These are phyloP conservation scores for Funneliformis caledonium DNA, from an alignment of 371 early-diverging fungal genomes.

Conservation along the genomic window DNA sequence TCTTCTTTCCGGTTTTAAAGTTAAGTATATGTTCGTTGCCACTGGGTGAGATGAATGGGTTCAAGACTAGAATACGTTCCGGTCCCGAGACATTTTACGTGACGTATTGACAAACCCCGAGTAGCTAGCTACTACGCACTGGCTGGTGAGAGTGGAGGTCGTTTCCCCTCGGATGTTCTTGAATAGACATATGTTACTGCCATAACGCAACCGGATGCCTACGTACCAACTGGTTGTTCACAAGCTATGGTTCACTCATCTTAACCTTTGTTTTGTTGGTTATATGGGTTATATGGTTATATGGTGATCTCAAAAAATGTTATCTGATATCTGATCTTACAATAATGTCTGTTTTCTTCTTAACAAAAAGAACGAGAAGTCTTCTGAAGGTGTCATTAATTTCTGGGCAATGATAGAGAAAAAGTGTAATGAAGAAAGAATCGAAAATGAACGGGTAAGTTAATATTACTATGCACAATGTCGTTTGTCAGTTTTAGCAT, in stretches of 20 bases:
- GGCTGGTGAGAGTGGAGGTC: constrained; percentile 27
- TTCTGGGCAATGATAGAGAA: constrained; percentile 9
- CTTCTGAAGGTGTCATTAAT: not conserved
- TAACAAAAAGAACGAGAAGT: not conserved
- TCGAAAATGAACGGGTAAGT: constrained; percentile 10
- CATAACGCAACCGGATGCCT: constrained; percentile 14
- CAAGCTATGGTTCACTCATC: constrained; percentile 31
- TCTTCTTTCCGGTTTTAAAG: constrained; percentile 9
- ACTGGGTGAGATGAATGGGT: constrained; percentile 7
- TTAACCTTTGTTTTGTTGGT: constrained; percentile 26
- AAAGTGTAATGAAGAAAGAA: not conserved
- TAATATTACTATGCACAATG: too few relatives aligned
- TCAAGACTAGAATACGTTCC: constrained; percentile 38
- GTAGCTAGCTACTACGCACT: constrained; percentile 25
- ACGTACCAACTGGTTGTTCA: constrained; percentile 30
- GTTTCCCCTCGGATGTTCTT: constrained; percentile 25
- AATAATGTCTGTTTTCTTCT: constrained; percentile 19
- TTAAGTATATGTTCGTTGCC: constrained; percentile 17
- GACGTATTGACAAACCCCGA: constrained; percentile 25
- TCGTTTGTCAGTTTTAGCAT: not conserved
- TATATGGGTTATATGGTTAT: not conserved
- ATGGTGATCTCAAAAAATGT: constrained; percentile 4
- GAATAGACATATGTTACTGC: constrained; percentile 38
- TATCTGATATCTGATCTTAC: constrained; percentile 6
- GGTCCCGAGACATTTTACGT: constrained; percentile 28